Conservation (phyloP, 805 yeast genomes). For the Starmerella powellii region DNA sequence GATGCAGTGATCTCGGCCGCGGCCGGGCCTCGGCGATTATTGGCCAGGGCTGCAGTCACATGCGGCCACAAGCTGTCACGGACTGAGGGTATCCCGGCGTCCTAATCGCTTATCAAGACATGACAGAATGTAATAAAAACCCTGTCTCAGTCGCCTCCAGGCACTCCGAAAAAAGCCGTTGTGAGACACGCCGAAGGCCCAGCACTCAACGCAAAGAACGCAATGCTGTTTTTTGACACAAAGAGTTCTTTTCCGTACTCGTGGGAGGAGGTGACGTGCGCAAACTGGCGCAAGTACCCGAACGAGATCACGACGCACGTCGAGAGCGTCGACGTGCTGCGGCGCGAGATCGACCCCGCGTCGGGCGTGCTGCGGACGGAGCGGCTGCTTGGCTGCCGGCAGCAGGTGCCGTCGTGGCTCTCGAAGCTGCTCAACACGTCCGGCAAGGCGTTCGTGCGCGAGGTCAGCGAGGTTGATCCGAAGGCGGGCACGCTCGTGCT, state of each 20-base stretch:
- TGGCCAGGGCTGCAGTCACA: no score
- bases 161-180: no score
- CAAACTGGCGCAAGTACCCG: constrained; percentile 96
- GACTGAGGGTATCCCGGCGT: no score
- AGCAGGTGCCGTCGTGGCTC: constrained; percentile 76
- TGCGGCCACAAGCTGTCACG: no score
- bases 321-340: constrained; percentile 77
- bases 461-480: constrained; percentile 74
- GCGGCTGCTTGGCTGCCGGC: constrained; percentile 78
- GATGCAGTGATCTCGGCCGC: no score
- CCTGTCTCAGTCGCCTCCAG: no score
- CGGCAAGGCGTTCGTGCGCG: constrained; percentile 70
- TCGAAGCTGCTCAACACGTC: constrained; percentile 58
- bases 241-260: constrained; percentile 63
- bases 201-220: no score
- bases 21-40: no score
- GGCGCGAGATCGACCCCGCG: constrained; percentile 50
- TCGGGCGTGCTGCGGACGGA: constrained; percentile 59
- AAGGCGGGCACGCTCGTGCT: constrained; percentile 49
- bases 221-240: constrained; percentile 70
- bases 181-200: no score
- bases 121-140: no score
- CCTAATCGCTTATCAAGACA: no score
- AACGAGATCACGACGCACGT: constrained; percentile 87
- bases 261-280: constrained; percentile 91